A percentile compares a stretch with the other conserved stretches of the same genome.
These are phyloP conservation scores for Cyberlindnera galapagoensis DNA, from an alignment of 805 yeast genomes.

Conservation along the genomic window DNA sequence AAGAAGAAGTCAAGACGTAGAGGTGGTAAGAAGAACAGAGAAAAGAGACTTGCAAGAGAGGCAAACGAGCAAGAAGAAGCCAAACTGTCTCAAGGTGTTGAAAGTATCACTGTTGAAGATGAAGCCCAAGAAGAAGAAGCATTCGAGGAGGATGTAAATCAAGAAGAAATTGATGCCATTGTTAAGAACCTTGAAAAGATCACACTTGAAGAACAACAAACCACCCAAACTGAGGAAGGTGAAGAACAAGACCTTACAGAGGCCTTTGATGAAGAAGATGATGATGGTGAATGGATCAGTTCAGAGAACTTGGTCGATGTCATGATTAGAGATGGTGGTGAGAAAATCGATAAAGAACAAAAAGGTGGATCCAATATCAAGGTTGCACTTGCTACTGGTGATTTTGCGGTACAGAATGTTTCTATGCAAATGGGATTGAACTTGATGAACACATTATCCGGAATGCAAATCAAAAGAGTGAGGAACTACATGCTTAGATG, in stretches of 20 bases:
- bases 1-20: conserved; percentile 46
- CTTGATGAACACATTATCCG: conserved; percentile 77
- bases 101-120: conserved; percentile 16
- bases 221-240: not conserved
- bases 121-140: conserved; percentile 5
- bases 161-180: conserved; percentile 8
- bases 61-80: conserved; percentile 20
- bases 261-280: conserved; percentile 49
- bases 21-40: conserved; percentile 62
- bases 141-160: conserved; percentile 2
- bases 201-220: not conserved
- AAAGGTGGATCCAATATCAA: conserved; percentile 36
- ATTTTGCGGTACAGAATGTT: conserved; percentile 96
- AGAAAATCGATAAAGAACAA: conserved; percentile 39
- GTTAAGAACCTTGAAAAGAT: conserved; percentile 5
- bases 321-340: conserved; percentile 62
- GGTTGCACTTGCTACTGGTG: conserved; percentile 89
- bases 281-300: conserved; percentile 92
- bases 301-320: conserved; percentile 74
- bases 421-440: conserved; percentile 85
- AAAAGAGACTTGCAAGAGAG: conserved; percentile 40
- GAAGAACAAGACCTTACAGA: conserved; percentile 15
- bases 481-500: conserved; percentile 93
- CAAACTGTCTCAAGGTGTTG: conserved; percentile 22
- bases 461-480: conserved; percentile 76